Conservation (phyloP, 306 rosid genomes). For the Rubus parviflorus region DNA sequence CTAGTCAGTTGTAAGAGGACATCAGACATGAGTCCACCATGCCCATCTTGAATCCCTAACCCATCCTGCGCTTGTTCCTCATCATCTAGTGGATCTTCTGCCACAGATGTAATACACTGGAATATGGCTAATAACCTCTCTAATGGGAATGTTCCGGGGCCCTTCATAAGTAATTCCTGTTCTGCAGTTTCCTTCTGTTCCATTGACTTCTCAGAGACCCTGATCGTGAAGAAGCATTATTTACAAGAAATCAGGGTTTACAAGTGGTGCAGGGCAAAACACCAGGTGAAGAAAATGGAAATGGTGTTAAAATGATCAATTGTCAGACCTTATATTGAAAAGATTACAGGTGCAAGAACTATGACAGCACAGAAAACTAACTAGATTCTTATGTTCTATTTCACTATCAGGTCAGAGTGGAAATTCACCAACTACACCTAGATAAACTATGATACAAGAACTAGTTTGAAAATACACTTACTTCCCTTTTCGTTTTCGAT, state of each 20-base stretch:
- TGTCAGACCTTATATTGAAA: background rate
- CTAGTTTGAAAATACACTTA: conserved; percentile 39
- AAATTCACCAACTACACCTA: background rate
- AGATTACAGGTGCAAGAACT: background rate
- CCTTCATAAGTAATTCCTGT: conserved; percentile 80
- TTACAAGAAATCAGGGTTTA: background rate
- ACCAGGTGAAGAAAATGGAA: background rate
- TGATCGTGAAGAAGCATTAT: conserved; percentile 35
- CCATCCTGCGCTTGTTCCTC: conserved; percentile 47
- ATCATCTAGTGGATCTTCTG: conserved; percentile 55
- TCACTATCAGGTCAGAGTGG: background rate
- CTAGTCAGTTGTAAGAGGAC: conserved; percentile 82
- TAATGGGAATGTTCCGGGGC: conserved; percentile 93
- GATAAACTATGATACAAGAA: background rate
- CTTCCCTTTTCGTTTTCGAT: conserved; percentile 76
- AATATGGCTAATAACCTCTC: conserved; percentile 95
- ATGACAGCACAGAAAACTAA: background rate
- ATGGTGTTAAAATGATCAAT: background rate
- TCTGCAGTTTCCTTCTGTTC: conserved; percentile 77
- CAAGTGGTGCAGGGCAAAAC: conserved; percentile 1
- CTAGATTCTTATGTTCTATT: background rate
- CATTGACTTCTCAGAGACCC: conserved; percentile 59
- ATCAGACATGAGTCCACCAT: conserved; percentile 67
- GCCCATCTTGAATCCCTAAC: conserved; percentile 44
- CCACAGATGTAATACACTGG: conserved; percentile 76